Evolutionary conservation across 1,284 basidiomycete species (phyloP).

Genomic region (Melampsora americana): DNA sequence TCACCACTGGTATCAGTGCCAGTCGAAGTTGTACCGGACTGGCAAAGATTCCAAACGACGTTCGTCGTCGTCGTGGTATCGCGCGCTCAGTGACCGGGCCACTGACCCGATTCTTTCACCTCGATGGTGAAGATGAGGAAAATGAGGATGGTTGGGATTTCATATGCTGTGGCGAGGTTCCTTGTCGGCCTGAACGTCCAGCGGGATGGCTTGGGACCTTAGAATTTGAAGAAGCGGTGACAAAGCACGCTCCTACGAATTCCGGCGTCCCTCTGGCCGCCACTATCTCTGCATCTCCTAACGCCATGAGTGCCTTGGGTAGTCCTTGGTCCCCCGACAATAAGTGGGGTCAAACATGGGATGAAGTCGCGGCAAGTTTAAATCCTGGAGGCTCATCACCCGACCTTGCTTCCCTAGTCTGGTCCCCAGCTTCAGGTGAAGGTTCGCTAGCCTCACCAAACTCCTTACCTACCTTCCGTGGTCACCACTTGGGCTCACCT

Average conservation of each 20-base stretch:
- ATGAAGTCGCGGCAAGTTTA: not conserved
- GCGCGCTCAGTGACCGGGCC: not conserved
- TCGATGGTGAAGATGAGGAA: not conserved
- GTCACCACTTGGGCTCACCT: not conserved
- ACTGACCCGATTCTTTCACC: not conserved
- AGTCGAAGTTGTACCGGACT: not conserved
- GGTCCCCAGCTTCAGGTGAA: not conserved
- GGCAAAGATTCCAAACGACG: not conserved
- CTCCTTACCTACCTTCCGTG: not conserved
- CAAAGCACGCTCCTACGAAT: not conserved
- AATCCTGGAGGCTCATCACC: not conserved
- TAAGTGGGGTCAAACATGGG: not conserved
- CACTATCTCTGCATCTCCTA: not conserved
- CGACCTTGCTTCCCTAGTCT: not conserved
- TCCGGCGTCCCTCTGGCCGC: not conserved
- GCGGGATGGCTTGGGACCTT: not conserved
- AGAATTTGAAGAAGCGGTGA: not conserved
- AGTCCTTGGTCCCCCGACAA: not conserved
- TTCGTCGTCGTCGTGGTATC: not conserved
- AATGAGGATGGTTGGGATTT: constrained; percentile 1
- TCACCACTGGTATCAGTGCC: not conserved
- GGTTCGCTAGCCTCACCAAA: not conserved
- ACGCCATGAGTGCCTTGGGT: not conserved
- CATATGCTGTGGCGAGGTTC: not conserved
- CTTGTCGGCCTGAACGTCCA: not conserved